phyloP scores from a whole-genome alignment of 2,329 filamentous ascomycete species.

The Talaromyces sp. region DNA sequence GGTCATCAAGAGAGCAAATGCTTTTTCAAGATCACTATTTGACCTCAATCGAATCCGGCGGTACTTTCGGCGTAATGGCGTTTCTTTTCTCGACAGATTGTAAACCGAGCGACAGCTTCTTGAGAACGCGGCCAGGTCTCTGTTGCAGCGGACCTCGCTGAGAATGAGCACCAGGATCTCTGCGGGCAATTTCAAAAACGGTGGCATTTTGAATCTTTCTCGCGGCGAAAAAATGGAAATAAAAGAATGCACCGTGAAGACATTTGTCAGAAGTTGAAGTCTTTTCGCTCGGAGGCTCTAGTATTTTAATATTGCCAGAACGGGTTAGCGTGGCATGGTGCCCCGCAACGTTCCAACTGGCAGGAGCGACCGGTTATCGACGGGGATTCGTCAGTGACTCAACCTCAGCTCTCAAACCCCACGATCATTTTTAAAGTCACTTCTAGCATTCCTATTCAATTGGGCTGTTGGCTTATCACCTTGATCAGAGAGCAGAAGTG shows the following conservation, averaged over 20 bases:
- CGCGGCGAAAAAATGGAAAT: too few relatives aligned
- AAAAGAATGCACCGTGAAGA: too few relatives aligned
- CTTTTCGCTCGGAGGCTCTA: not conserved
- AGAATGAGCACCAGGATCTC: slow-evolving; percentile 8
- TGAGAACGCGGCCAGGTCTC: slow-evolving; percentile 14
- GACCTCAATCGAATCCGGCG: slow-evolving; percentile 7
- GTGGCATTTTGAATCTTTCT: not conserved
- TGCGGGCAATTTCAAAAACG: not conserved
- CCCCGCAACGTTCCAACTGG: too few relatives aligned
- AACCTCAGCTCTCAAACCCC: not conserved
- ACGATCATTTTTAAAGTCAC: not conserved
- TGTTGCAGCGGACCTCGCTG: slow-evolving; percentile 9
- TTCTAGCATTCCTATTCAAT: too few relatives aligned
- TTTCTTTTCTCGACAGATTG: slow-evolving; percentile 9
- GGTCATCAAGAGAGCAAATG: slow-evolving; percentile 14
- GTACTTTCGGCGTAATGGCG: not conserved
- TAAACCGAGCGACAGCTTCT: slow-evolving; percentile 10
- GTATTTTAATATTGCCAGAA: not conserved
- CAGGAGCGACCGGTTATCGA: not conserved
- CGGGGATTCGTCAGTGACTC: not conserved
- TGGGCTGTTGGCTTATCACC: too few relatives aligned
- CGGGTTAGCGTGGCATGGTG: not conserved
- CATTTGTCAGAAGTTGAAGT: too few relatives aligned
- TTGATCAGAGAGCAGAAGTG: not conserved
- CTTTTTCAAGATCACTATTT: slow-evolving; percentile 3